Conservation (phyloP, 192 early-diverging fungal genomes). For the Rhizoclosmatium sp. region DNA sequence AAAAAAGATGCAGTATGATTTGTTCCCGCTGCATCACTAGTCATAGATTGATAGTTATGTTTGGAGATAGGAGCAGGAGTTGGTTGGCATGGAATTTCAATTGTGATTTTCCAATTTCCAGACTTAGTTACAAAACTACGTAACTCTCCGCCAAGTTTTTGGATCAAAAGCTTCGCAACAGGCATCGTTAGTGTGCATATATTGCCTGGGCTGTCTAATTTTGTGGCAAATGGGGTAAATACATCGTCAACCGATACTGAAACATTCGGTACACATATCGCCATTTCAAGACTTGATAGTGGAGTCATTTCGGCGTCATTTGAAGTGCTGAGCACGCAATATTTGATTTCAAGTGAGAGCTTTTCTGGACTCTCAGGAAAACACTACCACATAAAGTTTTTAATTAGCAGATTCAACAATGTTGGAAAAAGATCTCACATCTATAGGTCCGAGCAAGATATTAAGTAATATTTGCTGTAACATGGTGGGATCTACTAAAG, state of each 20-base stretch:
- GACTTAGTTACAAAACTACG: background rate
- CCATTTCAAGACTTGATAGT: background rate
- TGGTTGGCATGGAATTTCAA: background rate
- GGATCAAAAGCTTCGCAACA: background rate
- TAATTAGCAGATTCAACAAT: too few species aligned
- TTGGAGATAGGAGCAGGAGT: too few species aligned
- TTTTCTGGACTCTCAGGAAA: background rate
- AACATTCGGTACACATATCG: background rate
- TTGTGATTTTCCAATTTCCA: conserved; percentile 1
- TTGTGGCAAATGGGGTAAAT: background rate
- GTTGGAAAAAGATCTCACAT: conserved; percentile 3
- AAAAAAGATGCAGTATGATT: background rate
- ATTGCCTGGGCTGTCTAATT: background rate
- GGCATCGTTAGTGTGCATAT: background rate
- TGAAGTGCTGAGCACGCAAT: background rate
- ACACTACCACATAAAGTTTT: background rate
- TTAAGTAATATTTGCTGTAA: conserved; percentile 13
- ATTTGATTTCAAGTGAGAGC: background rate
- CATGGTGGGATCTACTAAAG: background rate
- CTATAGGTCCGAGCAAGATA: conserved; percentile 14
- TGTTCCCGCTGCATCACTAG: background rate
- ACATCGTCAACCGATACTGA: background rate
- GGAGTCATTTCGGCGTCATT: background rate
- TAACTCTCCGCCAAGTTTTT: background rate
- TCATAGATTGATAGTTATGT: background rate